These are phyloP conservation scores for Ramichloridium luteum DNA, from an alignment of 2,329 filamentous ascomycete genomes.

Conservation along the genomic window DNA sequence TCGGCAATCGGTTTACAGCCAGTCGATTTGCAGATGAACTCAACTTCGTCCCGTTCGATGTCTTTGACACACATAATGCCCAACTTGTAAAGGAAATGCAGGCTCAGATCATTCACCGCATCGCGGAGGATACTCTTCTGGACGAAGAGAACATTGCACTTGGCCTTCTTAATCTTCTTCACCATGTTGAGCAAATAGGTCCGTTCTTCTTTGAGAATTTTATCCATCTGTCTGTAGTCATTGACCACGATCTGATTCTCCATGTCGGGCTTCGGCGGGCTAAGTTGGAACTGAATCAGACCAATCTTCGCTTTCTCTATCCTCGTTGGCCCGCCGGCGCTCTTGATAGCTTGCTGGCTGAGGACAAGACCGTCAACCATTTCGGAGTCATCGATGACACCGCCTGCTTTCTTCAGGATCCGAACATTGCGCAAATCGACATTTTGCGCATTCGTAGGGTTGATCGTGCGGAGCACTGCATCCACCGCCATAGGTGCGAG, in stretches of 20 bases:
- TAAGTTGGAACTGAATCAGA: constrained; percentile 96
- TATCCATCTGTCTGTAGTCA: constrained; percentile 99
- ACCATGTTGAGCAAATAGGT: constrained; percentile 97
- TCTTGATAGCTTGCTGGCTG: constrained; percentile 87
- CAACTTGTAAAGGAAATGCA: constrained; percentile 95
- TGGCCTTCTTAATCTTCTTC: constrained; percentile 99
- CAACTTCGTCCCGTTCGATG: constrained; percentile 95
- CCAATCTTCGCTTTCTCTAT: constrained; percentile 98
- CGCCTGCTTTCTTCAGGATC: constrained; percentile 93
- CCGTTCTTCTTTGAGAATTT: constrained; percentile 98
- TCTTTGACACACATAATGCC: constrained; percentile 95
- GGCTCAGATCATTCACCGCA: constrained; percentile 90
- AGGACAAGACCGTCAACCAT: constrained; percentile 90
- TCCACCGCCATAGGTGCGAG: constrained; percentile 98
- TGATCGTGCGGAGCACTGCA: constrained; percentile 88
- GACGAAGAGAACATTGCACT: constrained; percentile 96
- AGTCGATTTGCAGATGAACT: constrained; percentile 98
- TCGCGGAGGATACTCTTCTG: constrained; percentile 98
- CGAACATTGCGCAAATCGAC: constrained; percentile 94
- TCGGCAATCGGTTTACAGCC: constrained; percentile 98
- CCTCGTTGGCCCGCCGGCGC: constrained; percentile 73
- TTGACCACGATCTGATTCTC: constrained; percentile 99
- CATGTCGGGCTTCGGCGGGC: constrained; percentile 98
- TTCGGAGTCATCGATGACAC: constrained; percentile 96
- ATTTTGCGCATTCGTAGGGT: constrained; percentile 88